Conservation (phyloP, 345 rosid genomes). For the Rhizophora apiculata region DNA sequence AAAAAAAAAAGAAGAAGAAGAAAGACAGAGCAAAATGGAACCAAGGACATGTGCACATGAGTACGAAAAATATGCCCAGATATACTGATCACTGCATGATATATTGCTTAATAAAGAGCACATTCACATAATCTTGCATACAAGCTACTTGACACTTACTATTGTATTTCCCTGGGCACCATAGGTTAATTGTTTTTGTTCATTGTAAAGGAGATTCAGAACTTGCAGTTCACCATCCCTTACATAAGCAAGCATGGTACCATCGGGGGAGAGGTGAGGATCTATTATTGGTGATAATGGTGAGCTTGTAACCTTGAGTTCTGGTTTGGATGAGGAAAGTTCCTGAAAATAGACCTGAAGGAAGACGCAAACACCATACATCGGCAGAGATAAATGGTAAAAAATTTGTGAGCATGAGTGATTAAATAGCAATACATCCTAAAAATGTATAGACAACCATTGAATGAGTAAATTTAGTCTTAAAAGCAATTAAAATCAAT, state of each 20-base stretch:
- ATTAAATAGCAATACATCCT: background rate
- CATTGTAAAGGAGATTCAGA: constrained; percentile 49
- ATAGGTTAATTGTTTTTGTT: constrained; percentile 56
- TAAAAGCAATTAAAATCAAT: too few species aligned
- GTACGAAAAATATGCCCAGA: too few species aligned
- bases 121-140: background rate
- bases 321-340: constrained; percentile 56
- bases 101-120: background rate
- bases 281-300: constrained; percentile 66
- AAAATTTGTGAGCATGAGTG: background rate
- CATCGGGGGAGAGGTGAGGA: constrained; percentile 87
- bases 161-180: constrained; percentile 58
- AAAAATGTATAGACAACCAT: background rate
- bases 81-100: too few species aligned
- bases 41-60: too few species aligned
- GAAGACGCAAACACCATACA: constrained; percentile 8
- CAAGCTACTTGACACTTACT: constrained; percentile 43
- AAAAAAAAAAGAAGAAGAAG: too few species aligned
- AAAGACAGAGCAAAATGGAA: too few species aligned
- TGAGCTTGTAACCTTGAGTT: constrained; percentile 65
- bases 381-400: background rate
- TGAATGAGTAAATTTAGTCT: too few species aligned
- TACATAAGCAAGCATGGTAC: constrained; percentile 69
- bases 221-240: constrained; percentile 74
- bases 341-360: constrained; percentile 78